Evolutionary conservation across 2,329 filamentous ascomycete genomes (phyloP).

Genomic region (Paecilomyces sp.): DNA sequence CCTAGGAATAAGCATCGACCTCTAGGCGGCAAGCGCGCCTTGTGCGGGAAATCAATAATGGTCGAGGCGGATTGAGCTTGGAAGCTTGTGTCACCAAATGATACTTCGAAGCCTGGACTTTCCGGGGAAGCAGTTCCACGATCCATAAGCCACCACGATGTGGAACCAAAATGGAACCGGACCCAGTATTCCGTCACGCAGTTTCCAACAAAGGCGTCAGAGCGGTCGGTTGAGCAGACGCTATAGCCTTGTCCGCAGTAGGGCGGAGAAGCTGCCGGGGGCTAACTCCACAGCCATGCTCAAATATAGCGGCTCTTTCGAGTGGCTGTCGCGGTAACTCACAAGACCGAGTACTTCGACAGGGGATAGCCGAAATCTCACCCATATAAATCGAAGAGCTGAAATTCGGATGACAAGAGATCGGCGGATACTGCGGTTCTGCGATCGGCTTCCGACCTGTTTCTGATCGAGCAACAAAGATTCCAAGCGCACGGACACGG

Average conservation of each 20-base stretch:
- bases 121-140: neutral
- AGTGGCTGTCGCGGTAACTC: neutral
- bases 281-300: neutral
- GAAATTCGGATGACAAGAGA: neutral
- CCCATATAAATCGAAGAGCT: neutral
- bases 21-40: conserved; percentile 32
- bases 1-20: neutral
- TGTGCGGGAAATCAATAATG: conserved; percentile 17
- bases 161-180: neutral
- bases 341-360: neutral
- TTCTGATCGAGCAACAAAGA: neutral
- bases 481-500: conserved; percentile 14
- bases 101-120: neutral
- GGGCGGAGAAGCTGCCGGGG: neutral
- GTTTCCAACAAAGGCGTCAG: neutral
- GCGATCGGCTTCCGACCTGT: conserved; percentile 7
- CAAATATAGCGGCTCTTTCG: neutral
- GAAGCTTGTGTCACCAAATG: neutral
- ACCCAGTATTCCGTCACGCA: neutral
- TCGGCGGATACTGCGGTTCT: neutral
- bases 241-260: neutral
- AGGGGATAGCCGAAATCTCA: neutral
- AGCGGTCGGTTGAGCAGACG: neutral
- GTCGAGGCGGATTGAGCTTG: conserved; percentile 3
- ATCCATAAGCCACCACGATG: neutral